Evolutionary conservation across 2,329 filamentous ascomycete genomes (phyloP), one percentile per base, ranked within the genome.

Genomic region (Pseudocercospora cruenta): DNA sequence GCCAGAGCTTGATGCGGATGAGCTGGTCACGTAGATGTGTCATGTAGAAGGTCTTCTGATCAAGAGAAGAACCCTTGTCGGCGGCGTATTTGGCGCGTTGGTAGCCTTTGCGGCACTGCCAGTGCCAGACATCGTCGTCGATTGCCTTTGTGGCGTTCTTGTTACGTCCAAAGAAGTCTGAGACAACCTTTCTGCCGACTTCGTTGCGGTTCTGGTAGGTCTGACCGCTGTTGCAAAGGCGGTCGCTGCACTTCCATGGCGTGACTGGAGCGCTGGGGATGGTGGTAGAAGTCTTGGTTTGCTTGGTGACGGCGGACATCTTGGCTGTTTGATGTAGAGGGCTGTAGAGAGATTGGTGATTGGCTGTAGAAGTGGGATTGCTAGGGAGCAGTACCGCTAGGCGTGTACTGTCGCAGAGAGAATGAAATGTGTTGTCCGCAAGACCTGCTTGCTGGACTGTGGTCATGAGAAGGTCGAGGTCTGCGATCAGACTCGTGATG

Each of bases 161-260:
- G 82, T 95, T 95, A 43, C 92, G 87, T 22, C 92, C 92, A 71
- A 94, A 94, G 63, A 94, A 86, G 74, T 95, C 91, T 0, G 90
- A 93, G 66, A 94, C 90, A 4, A 90, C 88, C 79, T 94, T 94
- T 57, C 92, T 87, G 58, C 68, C 69, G 21, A 49, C 55, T 6
- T 57, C 39, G 22, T 62, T 55, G 31, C 66, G 66, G 24, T 57
- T 53, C 47, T 66, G 28, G 49, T 58, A 33, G 39, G 61, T 63
- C 55, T 67, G 63, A 21, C 39, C 60, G 7, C 43, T 65, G 43
- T 64, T 66, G 67, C 69, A 71, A 16, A 60, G 45, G 21, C 64
- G 64, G 51, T 70, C 67, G 26, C 63, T 66, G 61, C 68, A 71
- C 4, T 49, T 43, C 67, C 63, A 69, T 24, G 63, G 67, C 4